These are phyloP conservation scores for Aciculosporium take DNA, from an alignment of 2,329 filamentous ascomycete species.

Conservation along the genomic window DNA sequence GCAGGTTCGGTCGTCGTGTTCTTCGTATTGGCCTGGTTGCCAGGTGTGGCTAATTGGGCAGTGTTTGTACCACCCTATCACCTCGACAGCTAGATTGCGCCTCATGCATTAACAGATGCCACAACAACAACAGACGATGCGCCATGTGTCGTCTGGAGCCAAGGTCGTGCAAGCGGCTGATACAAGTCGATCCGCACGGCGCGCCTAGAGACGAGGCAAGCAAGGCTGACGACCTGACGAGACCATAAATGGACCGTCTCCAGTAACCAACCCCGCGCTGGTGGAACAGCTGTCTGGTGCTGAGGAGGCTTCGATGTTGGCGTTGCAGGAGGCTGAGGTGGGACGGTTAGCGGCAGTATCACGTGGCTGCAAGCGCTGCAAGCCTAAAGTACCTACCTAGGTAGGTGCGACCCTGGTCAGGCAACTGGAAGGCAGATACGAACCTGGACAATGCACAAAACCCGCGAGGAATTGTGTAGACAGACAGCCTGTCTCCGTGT, in stretches of 20 bases:
- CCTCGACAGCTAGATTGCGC: too few relatives aligned
- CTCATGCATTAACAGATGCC: neutral
- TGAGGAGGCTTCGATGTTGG: neutral
- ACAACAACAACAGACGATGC: slow-evolving; percentile 8
- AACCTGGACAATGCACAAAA: too few relatives aligned
- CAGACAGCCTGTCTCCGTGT: too few relatives aligned
- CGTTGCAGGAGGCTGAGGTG: neutral
- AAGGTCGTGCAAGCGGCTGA: slow-evolving; percentile 15
- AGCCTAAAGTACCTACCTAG: neutral
- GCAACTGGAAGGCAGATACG: too few relatives aligned
- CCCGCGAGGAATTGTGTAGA: too few relatives aligned
- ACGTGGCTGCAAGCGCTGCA: neutral
- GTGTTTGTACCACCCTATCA: neutral
- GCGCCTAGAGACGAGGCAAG: slow-evolving; percentile 8
- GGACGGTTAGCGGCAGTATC: neutral
- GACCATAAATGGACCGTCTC: neutral
- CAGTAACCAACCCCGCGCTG: slow-evolving; percentile 1
- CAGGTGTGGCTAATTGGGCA: slow-evolving; percentile 1
- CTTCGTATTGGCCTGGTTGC: slow-evolving; percentile 19
- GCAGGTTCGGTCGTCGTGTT: slow-evolving; percentile 13
- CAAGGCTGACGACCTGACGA: slow-evolving; percentile 7
- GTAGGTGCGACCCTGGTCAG: too few relatives aligned
- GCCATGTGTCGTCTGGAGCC: slow-evolving; percentile 14
- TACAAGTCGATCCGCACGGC: slow-evolving; percentile 19
- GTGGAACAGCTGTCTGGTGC: neutral